A percentile compares a stretch with the other conserved stretches of the same genome.
These are phyloP conservation scores for Coprinopsis cinerea DNA, from an alignment of 768 basidiomycete species.

Conservation along the genomic window DNA sequence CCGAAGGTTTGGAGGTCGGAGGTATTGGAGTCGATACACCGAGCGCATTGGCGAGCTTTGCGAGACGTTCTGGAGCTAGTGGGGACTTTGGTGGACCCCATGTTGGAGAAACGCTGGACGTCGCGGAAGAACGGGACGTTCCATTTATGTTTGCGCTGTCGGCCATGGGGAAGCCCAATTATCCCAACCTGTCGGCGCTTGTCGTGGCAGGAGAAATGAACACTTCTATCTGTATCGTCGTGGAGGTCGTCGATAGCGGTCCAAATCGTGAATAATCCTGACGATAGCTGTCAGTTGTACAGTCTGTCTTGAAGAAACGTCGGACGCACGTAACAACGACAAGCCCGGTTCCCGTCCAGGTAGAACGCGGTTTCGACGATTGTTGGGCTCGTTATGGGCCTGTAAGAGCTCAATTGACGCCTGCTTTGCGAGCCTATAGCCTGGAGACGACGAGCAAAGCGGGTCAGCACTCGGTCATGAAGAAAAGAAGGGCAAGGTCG, in stretches of 20 bases:
- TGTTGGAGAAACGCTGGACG: slow-evolving; percentile 28
- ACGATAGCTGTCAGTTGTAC: neutral
- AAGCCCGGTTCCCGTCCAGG: neutral
- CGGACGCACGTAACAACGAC: slow-evolving; percentile 7
- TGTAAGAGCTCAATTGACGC: neutral
- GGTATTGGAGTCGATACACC: slow-evolving; percentile 75
- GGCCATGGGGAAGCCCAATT: neutral
- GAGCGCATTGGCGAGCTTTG: slow-evolving; percentile 80
- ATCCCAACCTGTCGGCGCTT: slow-evolving; percentile 13
- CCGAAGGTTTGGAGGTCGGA: slow-evolving; percentile 25
- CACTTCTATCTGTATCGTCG: neutral
- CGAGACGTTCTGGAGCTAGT: slow-evolving; percentile 69
- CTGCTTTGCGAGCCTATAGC: neutral
- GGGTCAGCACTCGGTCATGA: slow-evolving; percentile 6
- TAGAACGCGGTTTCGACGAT: neutral
- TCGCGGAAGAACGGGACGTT: slow-evolving; percentile 11
- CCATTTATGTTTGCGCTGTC: neutral
- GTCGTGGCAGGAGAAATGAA: slow-evolving; percentile 1
- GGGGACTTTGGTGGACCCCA: slow-evolving; percentile 71
- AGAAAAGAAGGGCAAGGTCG: slow-evolving; percentile 6
- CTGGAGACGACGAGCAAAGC: slow-evolving; percentile 5
- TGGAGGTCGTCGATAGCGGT: neutral
- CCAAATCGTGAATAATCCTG: slow-evolving; percentile 9
- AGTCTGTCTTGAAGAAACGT: neutral
- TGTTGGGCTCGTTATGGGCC: neutral